phyloP scores from a whole-genome alignment of 2,329 filamentous ascomycete genomes.

The Diaporthe helianthi region DNA sequence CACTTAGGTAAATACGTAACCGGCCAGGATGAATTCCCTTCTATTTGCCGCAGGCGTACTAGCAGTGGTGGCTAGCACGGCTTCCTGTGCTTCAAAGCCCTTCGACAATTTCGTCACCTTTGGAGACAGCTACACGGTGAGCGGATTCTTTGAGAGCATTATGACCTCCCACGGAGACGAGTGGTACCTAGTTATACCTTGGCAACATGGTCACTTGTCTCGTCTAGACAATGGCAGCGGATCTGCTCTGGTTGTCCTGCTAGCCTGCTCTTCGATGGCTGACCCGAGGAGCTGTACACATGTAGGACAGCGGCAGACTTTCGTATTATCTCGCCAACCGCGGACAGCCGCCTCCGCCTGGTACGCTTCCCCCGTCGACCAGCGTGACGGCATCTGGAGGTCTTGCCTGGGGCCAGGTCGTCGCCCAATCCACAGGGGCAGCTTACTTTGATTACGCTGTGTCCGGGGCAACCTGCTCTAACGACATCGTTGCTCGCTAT shows the following conservation, averaged over 20 bases:
- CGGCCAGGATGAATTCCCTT: conserved; percentile 14
- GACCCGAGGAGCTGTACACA: neutral
- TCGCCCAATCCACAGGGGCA: conserved; percentile 63
- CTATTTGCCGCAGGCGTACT: neutral
- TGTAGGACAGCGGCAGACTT: conserved; percentile 68
- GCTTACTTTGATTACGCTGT: conserved; percentile 75
- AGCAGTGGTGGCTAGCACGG: conserved; percentile 15
- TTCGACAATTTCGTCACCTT: conserved; percentile 73
- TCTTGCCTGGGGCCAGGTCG: conserved; percentile 72
- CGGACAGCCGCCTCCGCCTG: conserved; percentile 67
- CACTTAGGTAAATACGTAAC: neutral
- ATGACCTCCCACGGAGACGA: no score
- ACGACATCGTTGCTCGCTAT: conserved; percentile 66
- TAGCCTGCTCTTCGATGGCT: neutral
- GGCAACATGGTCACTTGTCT: neutral
- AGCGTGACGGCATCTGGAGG: conserved; percentile 69
- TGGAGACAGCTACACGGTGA: conserved; percentile 73
- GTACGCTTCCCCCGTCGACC: conserved; percentile 53
- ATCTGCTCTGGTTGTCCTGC: neutral
- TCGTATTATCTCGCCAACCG: conserved; percentile 66
- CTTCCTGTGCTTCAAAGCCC: conserved; percentile 40
- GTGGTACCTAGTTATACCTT: neutral
- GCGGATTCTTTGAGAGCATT: neutral
- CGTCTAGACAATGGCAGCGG: neutral
- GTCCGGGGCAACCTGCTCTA: conserved; percentile 74